phyloP scores from a whole-genome alignment of 192 early-diverging fungal species.

The Backusella morwellensis region DNA sequence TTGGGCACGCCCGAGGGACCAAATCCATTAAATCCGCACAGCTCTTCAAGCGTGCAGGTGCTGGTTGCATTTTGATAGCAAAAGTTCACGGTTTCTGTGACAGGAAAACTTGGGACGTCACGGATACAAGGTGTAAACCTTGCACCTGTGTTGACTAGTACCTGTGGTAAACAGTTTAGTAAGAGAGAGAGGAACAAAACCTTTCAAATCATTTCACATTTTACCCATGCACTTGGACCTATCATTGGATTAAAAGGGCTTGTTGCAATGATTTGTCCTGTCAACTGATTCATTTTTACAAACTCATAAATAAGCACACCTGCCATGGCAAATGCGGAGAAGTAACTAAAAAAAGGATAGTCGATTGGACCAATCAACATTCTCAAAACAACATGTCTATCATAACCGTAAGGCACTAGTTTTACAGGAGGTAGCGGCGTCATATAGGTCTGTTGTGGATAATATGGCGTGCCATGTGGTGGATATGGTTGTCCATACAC shows the following conservation, averaged over 20 bases:
- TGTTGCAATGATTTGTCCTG: slow-evolving; percentile 63
- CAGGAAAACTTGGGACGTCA: slow-evolving; percentile 26
- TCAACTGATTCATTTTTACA: slow-evolving; percentile 53
- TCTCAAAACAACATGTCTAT: background rate
- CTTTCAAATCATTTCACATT: slow-evolving; percentile 11
- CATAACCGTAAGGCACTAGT: background rate
- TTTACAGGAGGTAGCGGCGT: background rate
- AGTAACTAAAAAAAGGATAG: slow-evolving; percentile 49
- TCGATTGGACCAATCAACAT: slow-evolving; percentile 14
- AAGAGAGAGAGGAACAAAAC: background rate
- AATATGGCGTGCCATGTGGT: background rate
- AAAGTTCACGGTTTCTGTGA: slow-evolving; percentile 13
- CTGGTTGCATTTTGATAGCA: background rate
- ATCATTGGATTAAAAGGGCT: slow-evolving; percentile 79
- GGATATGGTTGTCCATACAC: background rate
- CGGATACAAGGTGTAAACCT: slow-evolving; percentile 84
- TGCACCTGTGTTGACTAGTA: slow-evolving; percentile 71
- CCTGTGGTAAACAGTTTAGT: slow-evolving; percentile 3
- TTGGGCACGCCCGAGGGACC: slow-evolving; percentile 45
- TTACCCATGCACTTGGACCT: slow-evolving; percentile 58
- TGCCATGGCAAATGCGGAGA: slow-evolving; percentile 44
- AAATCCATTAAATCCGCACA: slow-evolving; percentile 63
- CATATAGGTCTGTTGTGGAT: background rate
- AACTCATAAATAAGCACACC: slow-evolving; percentile 51
- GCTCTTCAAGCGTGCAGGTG: slow-evolving; percentile 55